These are phyloP conservation scores for Lichina pygmaea DNA, from an alignment of 495 filamentous ascomycete genomes.

Conservation along the genomic window DNA sequence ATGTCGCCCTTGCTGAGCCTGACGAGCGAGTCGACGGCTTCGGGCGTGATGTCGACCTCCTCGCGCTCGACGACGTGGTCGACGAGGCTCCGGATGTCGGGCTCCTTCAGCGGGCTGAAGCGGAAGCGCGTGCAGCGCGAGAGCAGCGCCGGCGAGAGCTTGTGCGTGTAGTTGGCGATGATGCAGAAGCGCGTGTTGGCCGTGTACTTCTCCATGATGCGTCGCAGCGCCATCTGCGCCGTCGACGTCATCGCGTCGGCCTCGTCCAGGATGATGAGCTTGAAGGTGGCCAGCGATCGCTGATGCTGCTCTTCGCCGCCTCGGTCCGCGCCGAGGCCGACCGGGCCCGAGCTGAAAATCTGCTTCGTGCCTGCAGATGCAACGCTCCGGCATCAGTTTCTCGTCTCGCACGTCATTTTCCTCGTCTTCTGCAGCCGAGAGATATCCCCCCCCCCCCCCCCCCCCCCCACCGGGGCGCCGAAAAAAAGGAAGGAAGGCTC, in stretches of 20 bases:
- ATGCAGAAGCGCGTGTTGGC: conserved; percentile 96
- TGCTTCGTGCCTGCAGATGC: conserved; percentile 28
- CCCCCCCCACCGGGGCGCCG: background rate
- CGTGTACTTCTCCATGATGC: conserved; percentile 99
- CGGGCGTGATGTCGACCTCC: conserved; percentile 49
- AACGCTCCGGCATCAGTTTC: too few relatives aligned
- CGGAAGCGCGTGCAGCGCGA: conserved; percentile 87
- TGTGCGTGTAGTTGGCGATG: conserved; percentile 98
- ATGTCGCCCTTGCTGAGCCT: conserved; percentile 84
- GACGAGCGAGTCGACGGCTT: conserved; percentile 59
- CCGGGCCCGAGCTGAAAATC: conserved; percentile 34
- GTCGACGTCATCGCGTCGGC: conserved; percentile 95
- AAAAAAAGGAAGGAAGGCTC: conserved; percentile 4
- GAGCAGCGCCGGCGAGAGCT: conserved; percentile 79
- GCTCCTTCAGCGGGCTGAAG: conserved; percentile 77
- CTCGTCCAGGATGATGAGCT: conserved; percentile 93
- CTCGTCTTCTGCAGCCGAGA: too few relatives aligned
- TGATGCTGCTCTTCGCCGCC: conserved; percentile 12
- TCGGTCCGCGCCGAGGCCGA: conserved; percentile 13
- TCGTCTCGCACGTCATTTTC: too few relatives aligned
- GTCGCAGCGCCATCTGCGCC: conserved; percentile 84
- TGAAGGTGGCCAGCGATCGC: conserved; percentile 44
- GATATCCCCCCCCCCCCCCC: too few relatives aligned
- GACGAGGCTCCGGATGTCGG: conserved; percentile 56
- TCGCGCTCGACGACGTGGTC: conserved; percentile 82